A percentile compares a stretch with the other conserved stretches of the same genome.
phyloP scores from a whole-genome alignment of 352 stramenopile species.

The Globisporangium megalacanthum region DNA sequence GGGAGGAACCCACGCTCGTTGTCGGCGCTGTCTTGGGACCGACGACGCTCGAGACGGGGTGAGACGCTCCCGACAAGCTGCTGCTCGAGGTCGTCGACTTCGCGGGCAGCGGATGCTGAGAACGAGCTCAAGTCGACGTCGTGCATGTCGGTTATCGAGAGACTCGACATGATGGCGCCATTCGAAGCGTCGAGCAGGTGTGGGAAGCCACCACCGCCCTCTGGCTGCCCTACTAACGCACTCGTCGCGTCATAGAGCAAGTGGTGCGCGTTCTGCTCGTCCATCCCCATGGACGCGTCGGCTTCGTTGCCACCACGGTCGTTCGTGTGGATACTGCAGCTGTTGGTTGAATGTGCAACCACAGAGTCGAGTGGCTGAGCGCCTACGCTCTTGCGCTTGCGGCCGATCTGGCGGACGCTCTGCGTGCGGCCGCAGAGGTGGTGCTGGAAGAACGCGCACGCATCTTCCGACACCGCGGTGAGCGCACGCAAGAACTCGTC shows the following conservation, averaged over 20 bases:
- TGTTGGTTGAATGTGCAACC: background rate
- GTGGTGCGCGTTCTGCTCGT: slow-evolving; percentile 6
- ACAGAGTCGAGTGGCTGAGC: background rate
- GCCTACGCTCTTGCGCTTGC: slow-evolving; percentile 24
- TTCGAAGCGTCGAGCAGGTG: slow-evolving; percentile 25
- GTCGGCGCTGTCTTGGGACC: background rate
- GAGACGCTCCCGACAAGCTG: background rate
- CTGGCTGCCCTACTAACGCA: slow-evolving; percentile 6
- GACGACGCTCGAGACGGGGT: too few relatives aligned
- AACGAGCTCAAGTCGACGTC: slow-evolving; percentile 51
- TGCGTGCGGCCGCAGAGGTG: slow-evolving; percentile 64
- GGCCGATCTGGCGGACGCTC: slow-evolving; percentile 24
- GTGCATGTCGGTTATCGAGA: slow-evolving; percentile 59
- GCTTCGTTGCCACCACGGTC: background rate
- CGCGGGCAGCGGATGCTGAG: slow-evolving; percentile 4
- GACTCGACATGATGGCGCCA: slow-evolving; percentile 31
- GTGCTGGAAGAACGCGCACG: slow-evolving; percentile 68
- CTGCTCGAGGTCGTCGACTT: slow-evolving; percentile 5
- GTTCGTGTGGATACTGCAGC: background rate
- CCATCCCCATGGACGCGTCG: slow-evolving; percentile 1
- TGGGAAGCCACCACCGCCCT: slow-evolving; percentile 8
- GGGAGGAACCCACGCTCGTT: background rate
- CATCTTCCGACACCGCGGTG: slow-evolving; percentile 43
- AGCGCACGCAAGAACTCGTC: slow-evolving; percentile 67
- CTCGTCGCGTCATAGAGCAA: slow-evolving; percentile 16